Conservation (phyloP, 2,329 filamentous ascomycete species). For the Cryphonectria japonica region DNA sequence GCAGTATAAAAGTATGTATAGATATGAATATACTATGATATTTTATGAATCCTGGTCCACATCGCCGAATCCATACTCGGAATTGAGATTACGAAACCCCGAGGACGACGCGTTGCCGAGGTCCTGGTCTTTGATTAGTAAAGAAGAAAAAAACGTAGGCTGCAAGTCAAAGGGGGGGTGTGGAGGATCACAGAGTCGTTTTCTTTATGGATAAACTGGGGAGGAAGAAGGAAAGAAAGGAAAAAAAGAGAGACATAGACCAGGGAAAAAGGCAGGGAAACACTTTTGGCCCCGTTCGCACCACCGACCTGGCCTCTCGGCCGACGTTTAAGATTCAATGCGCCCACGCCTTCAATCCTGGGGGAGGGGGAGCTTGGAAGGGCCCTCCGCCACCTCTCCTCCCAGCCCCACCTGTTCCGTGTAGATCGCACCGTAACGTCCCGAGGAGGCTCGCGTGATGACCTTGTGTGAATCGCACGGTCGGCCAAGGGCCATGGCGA, state of each 20-base stretch:
- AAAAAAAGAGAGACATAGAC: neutral
- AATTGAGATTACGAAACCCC: neutral
- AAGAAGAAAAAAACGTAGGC: neutral
- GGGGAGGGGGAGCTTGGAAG: too few species aligned
- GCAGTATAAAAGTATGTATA: neutral
- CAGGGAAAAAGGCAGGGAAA: neutral
- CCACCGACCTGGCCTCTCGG: neutral
- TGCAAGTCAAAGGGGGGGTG: neutral
- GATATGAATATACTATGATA: neutral
- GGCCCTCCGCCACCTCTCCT: neutral
- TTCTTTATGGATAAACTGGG: neutral
- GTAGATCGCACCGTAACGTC: constrained; percentile 1
- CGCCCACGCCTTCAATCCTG: neutral
- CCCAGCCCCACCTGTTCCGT: constrained; percentile 1
- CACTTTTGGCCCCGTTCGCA: neutral
- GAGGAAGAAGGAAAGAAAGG: neutral
- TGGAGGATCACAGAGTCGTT: neutral
- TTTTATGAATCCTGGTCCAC: neutral
- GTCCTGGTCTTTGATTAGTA: neutral
- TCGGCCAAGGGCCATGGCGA: neutral
- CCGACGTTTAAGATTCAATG: neutral
- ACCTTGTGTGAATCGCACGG: constrained; percentile 2
- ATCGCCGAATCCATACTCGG: neutral
- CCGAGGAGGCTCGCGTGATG: neutral
- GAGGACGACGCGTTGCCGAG: neutral